Conservation (phyloP, 2,329 filamentous ascomycete species). For the Chalaropsis ovoidea region DNA sequence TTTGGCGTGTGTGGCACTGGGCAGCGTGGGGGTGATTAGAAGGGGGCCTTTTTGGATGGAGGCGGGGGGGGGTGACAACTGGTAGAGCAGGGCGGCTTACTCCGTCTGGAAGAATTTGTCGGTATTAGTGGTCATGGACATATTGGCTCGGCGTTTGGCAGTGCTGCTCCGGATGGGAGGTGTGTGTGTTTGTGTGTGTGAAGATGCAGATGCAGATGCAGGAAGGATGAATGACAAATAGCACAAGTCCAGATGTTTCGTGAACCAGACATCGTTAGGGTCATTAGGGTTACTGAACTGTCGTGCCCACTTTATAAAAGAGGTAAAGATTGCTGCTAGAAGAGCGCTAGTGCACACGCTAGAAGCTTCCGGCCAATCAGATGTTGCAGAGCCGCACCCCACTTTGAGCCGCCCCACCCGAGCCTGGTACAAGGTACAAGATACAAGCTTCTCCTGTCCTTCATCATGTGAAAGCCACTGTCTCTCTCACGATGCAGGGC, state of each 20-base stretch:
- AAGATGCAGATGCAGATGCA: not conserved
- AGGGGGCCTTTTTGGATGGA: not conserved
- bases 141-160: conserved; percentile 14
- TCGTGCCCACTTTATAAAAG: not conserved
- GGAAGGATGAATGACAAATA: not conserved
- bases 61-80: not conserved
- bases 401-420: too few species aligned
- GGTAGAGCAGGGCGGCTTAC: conserved; percentile 43
- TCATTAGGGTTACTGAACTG: not conserved
- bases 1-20: conserved; percentile 42
- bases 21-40: conserved; percentile 24
- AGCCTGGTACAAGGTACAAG: too few species aligned
- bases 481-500: too few species aligned
- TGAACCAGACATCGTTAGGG: not conserved
- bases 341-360: not conserved
- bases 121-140: conserved; percentile 49
- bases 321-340: not conserved
- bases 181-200: too few species aligned
- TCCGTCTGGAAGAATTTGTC: conserved; percentile 89
- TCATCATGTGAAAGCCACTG: not conserved
- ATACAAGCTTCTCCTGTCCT: too few species aligned
- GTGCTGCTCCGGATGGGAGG: not conserved
- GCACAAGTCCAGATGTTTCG: not conserved
- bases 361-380: not conserved
- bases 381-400: not conserved